These are phyloP conservation scores for Rosa rugosa DNA, from an alignment of 306 rosid species.

Conservation along the genomic window DNA sequence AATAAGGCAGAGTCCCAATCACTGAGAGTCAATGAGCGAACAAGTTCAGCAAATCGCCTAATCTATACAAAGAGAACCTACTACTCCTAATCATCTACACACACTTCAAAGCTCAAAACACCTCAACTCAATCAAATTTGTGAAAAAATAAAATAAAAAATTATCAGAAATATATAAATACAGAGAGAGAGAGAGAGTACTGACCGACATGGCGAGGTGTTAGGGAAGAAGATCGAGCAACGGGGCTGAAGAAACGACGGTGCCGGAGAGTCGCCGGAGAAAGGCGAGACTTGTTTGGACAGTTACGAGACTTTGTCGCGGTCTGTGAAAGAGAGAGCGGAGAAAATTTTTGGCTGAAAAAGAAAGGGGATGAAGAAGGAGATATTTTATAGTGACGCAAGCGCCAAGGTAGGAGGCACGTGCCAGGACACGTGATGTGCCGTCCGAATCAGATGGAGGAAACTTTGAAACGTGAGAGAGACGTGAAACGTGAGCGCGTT, in stretches of 20 bases:
- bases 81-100: background rate
- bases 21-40: constrained; percentile 6
- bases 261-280: background rate
- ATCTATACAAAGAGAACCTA: background rate
- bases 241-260: background rate
- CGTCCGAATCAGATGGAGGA: background rate
- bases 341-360: background rate
- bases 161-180: background rate
- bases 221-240: constrained; percentile 3
- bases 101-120: constrained; percentile 4
- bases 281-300: constrained; percentile 8
- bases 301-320: constrained; percentile 3
- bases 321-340: background rate
- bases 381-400: background rate
- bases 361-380: background rate
- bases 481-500: constrained; percentile 9
- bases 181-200: constrained; percentile 15
- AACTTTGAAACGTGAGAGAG: constrained; percentile 6
- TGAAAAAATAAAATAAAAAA: too few relatives aligned
- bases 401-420: constrained; percentile 14
- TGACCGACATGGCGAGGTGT: constrained; percentile 38
- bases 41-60: background rate
- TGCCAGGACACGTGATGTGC: constrained; percentile 9
- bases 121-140: constrained; percentile 2
- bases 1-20: background rate